These are phyloP conservation scores for Boletus pseudo-olivaceus DNA, from an alignment of 768 basidiomycete species.

Conservation along the genomic window DNA sequence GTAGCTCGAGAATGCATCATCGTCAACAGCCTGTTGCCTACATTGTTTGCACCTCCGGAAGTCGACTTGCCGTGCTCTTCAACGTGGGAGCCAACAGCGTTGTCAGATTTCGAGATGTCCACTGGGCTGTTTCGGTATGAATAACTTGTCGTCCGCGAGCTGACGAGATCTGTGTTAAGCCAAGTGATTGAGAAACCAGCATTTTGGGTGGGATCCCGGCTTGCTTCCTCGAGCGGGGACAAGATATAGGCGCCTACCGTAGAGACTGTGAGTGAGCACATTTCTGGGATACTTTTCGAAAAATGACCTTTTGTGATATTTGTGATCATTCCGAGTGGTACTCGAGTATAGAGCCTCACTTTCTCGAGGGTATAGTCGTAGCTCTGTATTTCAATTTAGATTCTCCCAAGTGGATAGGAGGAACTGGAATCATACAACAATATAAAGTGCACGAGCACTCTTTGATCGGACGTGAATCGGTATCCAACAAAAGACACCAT, in stretches of 20 bases:
- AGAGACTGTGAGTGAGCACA: neutral
- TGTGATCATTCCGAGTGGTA: constrained; percentile 79
- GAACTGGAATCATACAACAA: constrained; percentile 56
- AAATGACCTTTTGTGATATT: constrained; percentile 70
- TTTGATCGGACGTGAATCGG: constrained; percentile 13
- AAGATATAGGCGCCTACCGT: constrained; percentile 87
- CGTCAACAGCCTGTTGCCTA: constrained; percentile 23
- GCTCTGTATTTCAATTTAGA: constrained; percentile 47
- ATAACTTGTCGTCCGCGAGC: constrained; percentile 78
- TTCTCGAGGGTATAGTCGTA: constrained; percentile 94
- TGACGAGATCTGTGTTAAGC: constrained; percentile 61
- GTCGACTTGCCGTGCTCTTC: neutral
- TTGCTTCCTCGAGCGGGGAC: constrained; percentile 89
- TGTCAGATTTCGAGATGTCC: constrained; percentile 6
- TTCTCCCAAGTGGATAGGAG: neutral
- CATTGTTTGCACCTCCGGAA: neutral
- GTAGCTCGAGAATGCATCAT: constrained; percentile 20
- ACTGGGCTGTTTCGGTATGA: constrained; percentile 71
- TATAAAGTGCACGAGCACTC: constrained; percentile 58
- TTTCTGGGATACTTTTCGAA: neutral
- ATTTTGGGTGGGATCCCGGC: constrained; percentile 84
- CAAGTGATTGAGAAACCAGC: constrained; percentile 85
- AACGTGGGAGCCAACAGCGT: neutral
- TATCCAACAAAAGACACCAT: neutral
- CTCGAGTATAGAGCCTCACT: constrained; percentile 83